Percentiles rank a stretch among this genome's conserved stretches.
phyloP scores from a whole-genome alignment of 179 eudicot genomes.

The Amaranthus tricolor region DNA sequence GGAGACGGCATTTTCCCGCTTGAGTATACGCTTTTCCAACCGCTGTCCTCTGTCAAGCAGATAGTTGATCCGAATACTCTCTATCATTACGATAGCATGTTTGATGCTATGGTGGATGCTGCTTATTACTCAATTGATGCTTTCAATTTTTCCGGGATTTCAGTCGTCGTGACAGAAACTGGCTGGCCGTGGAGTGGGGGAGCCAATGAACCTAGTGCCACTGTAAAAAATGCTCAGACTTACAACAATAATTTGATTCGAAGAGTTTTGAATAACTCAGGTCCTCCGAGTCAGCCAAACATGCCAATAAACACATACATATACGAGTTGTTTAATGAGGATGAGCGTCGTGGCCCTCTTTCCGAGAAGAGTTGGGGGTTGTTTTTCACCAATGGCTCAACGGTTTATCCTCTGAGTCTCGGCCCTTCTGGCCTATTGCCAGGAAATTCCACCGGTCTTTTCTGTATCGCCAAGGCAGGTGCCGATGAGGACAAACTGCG shows the following conservation, averaged over 20 bases:
- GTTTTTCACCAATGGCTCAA: constrained; percentile 57
- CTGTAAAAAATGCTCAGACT: constrained; percentile 57
- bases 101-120: constrained; percentile 95
- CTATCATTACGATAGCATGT: constrained; percentile 73
- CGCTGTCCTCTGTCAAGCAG: constrained; percentile 63
- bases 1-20: constrained; percentile 80
- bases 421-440: constrained; percentile 28
- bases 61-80: constrained; percentile 93
- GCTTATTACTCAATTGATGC: constrained; percentile 73
- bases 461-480: constrained; percentile 61
- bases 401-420: constrained; percentile 57
- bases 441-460: constrained; percentile 49
- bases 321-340: constrained; percentile 83
- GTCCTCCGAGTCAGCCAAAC: constrained; percentile 70
- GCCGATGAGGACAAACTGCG: constrained; percentile 54
- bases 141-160: constrained; percentile 58
- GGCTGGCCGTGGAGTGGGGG: constrained; percentile 96
- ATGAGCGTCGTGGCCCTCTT: constrained; percentile 58
- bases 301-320: constrained; percentile 69
- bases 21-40: constrained; percentile 70
- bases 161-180: constrained; percentile 80
- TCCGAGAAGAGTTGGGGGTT: constrained; percentile 85
- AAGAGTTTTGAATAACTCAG: constrained; percentile 65
- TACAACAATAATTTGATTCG: constrained; percentile 64
- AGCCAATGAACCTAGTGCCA: constrained; percentile 69